Evolutionary conservation across 345 rosid genomes (phyloP).

Genomic region (Trapa incisa): DNA sequence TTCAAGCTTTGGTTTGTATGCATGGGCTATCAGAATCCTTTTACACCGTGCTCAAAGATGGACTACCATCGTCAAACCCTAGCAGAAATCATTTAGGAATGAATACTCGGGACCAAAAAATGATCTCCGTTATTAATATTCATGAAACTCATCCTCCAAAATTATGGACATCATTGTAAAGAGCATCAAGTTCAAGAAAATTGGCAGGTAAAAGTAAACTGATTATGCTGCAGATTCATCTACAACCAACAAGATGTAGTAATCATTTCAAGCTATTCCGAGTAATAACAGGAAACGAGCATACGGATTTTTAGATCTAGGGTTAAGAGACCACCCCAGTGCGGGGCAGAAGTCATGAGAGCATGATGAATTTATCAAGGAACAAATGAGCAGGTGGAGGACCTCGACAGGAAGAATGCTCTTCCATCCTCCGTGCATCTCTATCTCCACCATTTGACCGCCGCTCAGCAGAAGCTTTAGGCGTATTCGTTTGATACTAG

Average conservation of each 20-base stretch:
- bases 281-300: neutral
- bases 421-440: constrained; percentile 15
- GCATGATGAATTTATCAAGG: no score
- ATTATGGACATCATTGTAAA: neutral
- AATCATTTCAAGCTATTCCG: neutral
- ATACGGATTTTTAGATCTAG: neutral
- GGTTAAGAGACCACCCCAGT: neutral
- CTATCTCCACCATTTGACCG: constrained; percentile 31
- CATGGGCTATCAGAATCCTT: no score
- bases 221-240: neutral
- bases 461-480: constrained; percentile 46
- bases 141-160: neutral
- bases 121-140: neutral
- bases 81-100: no score
- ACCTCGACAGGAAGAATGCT: neutral
- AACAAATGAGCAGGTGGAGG: no score
- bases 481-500: constrained; percentile 35
- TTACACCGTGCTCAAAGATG: no score
- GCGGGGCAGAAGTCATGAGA: no score
- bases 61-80: no score
- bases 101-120: neutral
- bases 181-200: neutral
- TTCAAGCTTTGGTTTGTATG: no score
- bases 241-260: neutral
- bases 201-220: neutral